A percentile compares a stretch with the other conserved stretches of the same genome.
phyloP scores from a whole-genome alignment of 768 basidiomycete genomes.

The Harrya chromipes region DNA sequence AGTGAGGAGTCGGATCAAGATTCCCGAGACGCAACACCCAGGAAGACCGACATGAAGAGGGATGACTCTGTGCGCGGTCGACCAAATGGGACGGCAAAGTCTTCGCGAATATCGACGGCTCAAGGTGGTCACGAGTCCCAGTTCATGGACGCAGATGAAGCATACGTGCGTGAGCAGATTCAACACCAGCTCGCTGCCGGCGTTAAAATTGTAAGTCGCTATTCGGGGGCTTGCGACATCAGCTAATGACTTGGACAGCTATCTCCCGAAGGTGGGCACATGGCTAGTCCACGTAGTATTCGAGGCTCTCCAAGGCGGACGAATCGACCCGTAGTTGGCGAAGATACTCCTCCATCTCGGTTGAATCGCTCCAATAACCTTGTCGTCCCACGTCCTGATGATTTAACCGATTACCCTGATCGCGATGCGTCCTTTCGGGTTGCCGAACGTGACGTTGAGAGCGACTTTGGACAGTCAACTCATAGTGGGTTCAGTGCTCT shows the following conservation, averaged over 20 bases:
- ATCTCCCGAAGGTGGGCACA: slow-evolving; percentile 54
- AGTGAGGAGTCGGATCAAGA: slow-evolving; percentile 44
- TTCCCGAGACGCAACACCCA: slow-evolving; percentile 55
- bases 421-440: slow-evolving; percentile 43
- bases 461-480: slow-evolving; percentile 54
- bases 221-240: background rate
- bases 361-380: slow-evolving; percentile 42
- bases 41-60: slow-evolving; percentile 47
- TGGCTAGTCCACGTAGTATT: slow-evolving; percentile 65
- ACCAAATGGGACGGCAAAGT: slow-evolving; percentile 22
- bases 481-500: slow-evolving; percentile 24
- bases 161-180: slow-evolving; percentile 79
- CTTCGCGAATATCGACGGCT: slow-evolving; percentile 38
- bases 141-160: slow-evolving; percentile 89
- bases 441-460: slow-evolving; percentile 51
- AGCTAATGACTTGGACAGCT: slow-evolving; percentile 43
- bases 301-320: slow-evolving; percentile 64
- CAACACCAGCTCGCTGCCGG: slow-evolving; percentile 80
- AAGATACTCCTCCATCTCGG: slow-evolving; percentile 40
- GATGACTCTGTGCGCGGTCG: slow-evolving; percentile 32
- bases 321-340: slow-evolving; percentile 32
- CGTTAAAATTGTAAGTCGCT: slow-evolving; percentile 56
- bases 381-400: slow-evolving; percentile 43
- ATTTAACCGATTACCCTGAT: slow-evolving; percentile 41
- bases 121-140: slow-evolving; percentile 66